A percentile compares a stretch with the other conserved stretches of the same genome.
These are phyloP conservation scores for Fraxinus greggii DNA, from an alignment of 305 asterid genomes.

Conservation along the genomic window DNA sequence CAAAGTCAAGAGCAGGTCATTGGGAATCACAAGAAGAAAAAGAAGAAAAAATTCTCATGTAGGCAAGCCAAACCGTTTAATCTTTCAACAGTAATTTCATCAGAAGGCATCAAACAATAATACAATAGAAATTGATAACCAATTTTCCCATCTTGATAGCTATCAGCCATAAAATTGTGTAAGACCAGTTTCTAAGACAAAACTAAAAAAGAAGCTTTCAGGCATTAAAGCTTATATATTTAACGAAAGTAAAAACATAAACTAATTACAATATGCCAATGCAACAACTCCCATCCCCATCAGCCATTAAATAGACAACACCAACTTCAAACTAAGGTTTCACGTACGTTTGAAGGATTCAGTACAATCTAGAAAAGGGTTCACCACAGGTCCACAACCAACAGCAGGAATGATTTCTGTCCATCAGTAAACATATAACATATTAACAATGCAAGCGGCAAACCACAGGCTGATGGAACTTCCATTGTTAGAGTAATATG, in stretches of 20 bases:
- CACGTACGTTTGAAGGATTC: neutral
- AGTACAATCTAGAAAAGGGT: neutral
- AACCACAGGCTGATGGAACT: neutral
- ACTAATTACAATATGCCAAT: neutral
- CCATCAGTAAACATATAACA: neutral
- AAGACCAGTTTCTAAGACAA: neutral
- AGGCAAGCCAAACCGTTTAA: neutral
- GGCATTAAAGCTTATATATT: neutral
- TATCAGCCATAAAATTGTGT: neutral
- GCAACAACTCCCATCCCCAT: neutral
- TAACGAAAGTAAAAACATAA: neutral
- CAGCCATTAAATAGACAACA: neutral
- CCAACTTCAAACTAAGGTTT: neutral
- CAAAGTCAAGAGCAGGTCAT: neutral
- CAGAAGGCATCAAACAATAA: neutral
- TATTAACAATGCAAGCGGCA: neutral
- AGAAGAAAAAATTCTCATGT: neutral
- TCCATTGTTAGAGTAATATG: neutral
- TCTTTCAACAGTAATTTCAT: neutral
- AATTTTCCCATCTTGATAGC: neutral
- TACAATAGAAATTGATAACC: neutral
- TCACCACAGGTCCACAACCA: neutral
- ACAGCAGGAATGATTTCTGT: neutral
- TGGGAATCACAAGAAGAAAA: neutral
- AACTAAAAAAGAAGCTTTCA: neutral